Percentiles rank a stretch among this genome's conserved stretches.
These are phyloP conservation scores for Ustilaginoidea virens DNA, from an alignment of 2,329 filamentous ascomycete genomes.

Conservation along the genomic window DNA sequence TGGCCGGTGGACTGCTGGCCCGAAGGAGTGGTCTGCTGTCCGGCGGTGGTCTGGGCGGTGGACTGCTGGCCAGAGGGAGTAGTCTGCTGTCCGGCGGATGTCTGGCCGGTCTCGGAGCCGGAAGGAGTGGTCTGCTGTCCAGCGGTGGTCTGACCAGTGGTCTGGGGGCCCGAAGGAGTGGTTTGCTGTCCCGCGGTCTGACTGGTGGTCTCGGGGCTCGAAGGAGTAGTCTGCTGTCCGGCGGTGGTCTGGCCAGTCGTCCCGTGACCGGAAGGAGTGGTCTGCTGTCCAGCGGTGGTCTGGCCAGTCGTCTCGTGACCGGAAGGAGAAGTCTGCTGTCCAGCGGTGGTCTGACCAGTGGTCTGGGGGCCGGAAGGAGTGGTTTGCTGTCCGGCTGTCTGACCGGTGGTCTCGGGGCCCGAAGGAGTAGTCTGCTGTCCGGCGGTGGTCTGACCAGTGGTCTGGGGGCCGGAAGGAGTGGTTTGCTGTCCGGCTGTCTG, in stretches of 20 bases:
- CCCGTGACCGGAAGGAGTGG: conserved; percentile 1
- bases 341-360: conserved; percentile 2
- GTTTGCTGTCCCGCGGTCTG: background rate
- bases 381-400: conserved; percentile 4
- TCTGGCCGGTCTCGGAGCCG: background rate
- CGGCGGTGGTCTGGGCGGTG: background rate
- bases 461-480: conserved; percentile 7
- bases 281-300: conserved; percentile 1
- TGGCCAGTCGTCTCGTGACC: conserved; percentile 3
- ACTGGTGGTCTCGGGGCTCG: background rate
- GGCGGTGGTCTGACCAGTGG: conserved; percentile 3
- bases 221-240: conserved; percentile 2
- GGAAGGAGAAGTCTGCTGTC: conserved; percentile 3
- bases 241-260: background rate
- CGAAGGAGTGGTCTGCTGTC: conserved; percentile 4
- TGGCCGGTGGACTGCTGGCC: too few relatives aligned
- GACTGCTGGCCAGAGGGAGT: background rate
- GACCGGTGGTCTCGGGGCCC: conserved; percentile 3
- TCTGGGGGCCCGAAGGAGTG: too few relatives aligned
- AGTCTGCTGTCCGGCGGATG: too few relatives aligned
- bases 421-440: conserved; percentile 3
- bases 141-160: background rate
- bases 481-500: conserved; percentile 4
- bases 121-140: conserved; percentile 5
- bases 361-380: conserved; percentile 8